Evolutionary conservation across 805 yeast species (phyloP), one percentile per base, ranked within the genome.

Genomic region (Lipomyces lipofer): DNA sequence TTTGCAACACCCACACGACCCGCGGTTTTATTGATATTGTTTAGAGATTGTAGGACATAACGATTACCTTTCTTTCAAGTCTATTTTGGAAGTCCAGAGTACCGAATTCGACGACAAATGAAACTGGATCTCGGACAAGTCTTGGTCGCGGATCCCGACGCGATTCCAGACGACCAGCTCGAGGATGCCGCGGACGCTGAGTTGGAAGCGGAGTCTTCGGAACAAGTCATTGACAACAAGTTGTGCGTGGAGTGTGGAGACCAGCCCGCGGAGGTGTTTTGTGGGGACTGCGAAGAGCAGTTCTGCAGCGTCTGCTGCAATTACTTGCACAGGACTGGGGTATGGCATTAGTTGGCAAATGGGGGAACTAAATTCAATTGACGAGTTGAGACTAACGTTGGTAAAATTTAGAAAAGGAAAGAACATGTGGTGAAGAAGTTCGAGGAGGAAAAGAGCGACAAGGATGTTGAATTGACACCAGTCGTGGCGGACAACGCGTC

Each of bases 181-280:
- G 54, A 44, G 40, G 54, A 45, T 3, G 21, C 24, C 25, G 38
- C 28, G 15, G 29, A 22, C 44, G 44, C 28, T 9, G 51, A 39
- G 7, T 55, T 12, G 10, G 60, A 53, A 15, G 30, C 29, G n/a
- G 52, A 28, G 22, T 43, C 27, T 15, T 46, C 43, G 3, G 24
- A 24, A 33, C 49, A 46, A 4, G 39, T 10, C n/a, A 42, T 33
- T 21, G 45, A 47, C 21, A 51, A 33, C 12, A 25, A 68, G 9
- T 69, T 78, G 39, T 86, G 94, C 68, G 75, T 82, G 15, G 92
- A 86, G 60, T 86, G 94, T 67, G 79, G 79, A 33, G 88, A 85
- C 65, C 87, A 83, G 82, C 84, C 87, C 19, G 72, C 79, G 3
- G 88, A 84, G 61, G 68, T 83, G n/a, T 67, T 73, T 33, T 86